Base-by-base conservation (phyloP, 2,329 filamentous ascomycete genomes). In the Exophiala xenobiotica region DNA sequence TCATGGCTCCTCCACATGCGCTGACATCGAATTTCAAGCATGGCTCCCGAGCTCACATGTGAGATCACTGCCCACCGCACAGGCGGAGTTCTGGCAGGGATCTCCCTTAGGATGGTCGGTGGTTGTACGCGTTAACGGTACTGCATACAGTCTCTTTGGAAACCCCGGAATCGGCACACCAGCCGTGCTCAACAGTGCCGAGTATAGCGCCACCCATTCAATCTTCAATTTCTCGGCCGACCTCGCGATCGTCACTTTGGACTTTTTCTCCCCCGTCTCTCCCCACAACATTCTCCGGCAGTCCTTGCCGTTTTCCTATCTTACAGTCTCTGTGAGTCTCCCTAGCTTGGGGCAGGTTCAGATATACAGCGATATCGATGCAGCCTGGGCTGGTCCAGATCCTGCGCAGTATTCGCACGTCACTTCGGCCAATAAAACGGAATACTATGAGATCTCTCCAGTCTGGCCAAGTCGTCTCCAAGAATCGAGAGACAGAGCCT, bases 191-290 rank as follows among this genome's bases (percentile, higher is more conserved):
- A 62, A 56, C 2, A 64, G 58, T 19, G 69, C 68, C 0, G 64
- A 69, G 41, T 74, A 70, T 60, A 74, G 70, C 1, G 64, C 71
- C 4, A 74, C 72, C 0, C 72, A 73, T 57, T 67, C 69, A 3
- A 56, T 68, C 3, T 74, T 75, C 50, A 67, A 61, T 5, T 61
- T 74, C 9, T 63, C 60, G 27, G 71, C 71, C 12, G 70, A 70
- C 0, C 27, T 59, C 9, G 66, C 66, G 5, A 63, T 47, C 8
- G 62, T 74, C 27, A 67, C 61, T 1, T 54, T 75, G 24, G 72
- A 75, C 53, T 75, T 75, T 53, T 70, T 75, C 51, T 74, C 72
- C 11, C 73, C 72, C 1, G 68, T 75, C 3, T 71, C 70, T 3
- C 70, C 71, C 2, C 65, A 65, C 1, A 67, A 74, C 55, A 70